Evolutionary conservation across 176 grass and related monocot species (phyloP), one percentile per base, ranked within the genome.

Genomic region (Otatea glauca): DNA sequence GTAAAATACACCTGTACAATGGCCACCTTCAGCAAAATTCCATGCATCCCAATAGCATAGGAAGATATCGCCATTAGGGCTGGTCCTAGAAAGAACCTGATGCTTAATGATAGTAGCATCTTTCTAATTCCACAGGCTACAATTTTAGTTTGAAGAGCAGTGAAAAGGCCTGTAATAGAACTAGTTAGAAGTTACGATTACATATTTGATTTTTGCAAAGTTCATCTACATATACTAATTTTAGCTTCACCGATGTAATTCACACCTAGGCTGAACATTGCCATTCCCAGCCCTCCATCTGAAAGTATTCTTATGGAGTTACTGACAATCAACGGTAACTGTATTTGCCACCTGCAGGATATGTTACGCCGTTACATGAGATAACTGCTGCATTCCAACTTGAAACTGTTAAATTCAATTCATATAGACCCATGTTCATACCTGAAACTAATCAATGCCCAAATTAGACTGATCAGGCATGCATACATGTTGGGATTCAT

Each of bases 211-310:
- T 60, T 85, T 48, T 58, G 3, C 43, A 63, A 27, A 25, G 17
- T 75, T 59, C 75, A 76, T 71, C 73, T 67, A 24, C n/a, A 20
- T 61, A 55, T 76, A 20, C 10, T 78, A 54, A 80, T 75, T 78
- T 59, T 79, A 83, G 65, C 65, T 70, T 68, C 84, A n/a, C 34
- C 18, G 14, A 35, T 68, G 21, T 48, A 77, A 60, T 72, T 56
- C 77, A 38, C 53, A 94, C 95, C 95, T 90, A 97, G 68, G 79
- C 95, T 97, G 78, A 97, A 93, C 95, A 97, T 97, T 74, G 95
- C 95, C 95, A 97, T 97, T 75, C 95, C 95, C 74, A 97, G 75
- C 35, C 95, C 95, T 48, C 95, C 95, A 85, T 97, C 92, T 67
- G 95, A 93, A 60, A 97, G 78, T 80, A 97, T 92, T 75, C 83